Base-by-base conservation (phyloP, 768 basidiomycete genomes). In the Flagelloscypha sp. region DNA sequence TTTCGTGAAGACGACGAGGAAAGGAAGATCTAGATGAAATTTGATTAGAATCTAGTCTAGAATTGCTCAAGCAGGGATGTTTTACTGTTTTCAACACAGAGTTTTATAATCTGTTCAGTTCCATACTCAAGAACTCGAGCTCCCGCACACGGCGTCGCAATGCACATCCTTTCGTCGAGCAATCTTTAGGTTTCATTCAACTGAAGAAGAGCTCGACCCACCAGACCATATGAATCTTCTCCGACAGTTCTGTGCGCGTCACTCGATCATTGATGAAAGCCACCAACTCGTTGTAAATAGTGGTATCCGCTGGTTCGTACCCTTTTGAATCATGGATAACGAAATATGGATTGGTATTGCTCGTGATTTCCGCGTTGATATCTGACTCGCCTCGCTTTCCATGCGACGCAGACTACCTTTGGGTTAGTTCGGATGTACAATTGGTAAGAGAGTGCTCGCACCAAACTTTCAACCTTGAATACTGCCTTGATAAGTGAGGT, bases 1-100 rank as follows among this genome's bases (percentile, higher is more conserved):
- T 36, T 61, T 53, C 6, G 58, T 61, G 40, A 61, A 61, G 2
- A 61, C 51, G 12, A 48, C 49, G 18, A 61, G 48, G 22, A 58
- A 39, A n/a, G 59, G 58, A 2, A 57, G n/a, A n/a, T n/a, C 57
- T 59, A 11, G 15, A 20, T n/a, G n/a, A n/a, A n/a, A n/a, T n/a
- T n/a, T n/a, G n/a, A 28, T 10, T 13, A 8, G n/a, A 32, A 35
- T 28, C 10, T 5, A 29, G 17, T 18, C 12, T 27, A 16, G 7
- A 13, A 16, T n/a, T n/a, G n/a, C n/a, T n/a, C n/a, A n/a, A n/a
- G n/a, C n/a, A 22, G 12, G 10, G 22, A 37, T n/a, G 12, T 21
- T 31, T 35, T 37, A 46, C 53, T 44, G 11, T 41, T 31, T 1
- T 44, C 39, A 12, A 48, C 38, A 15, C 44, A 37, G 8, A 53